Percentiles rank a stretch among this genome's conserved stretches.
These are phyloP conservation scores for Coemansia sp. DNA, from an alignment of 192 early-diverging fungal species.

Conservation along the genomic window DNA sequence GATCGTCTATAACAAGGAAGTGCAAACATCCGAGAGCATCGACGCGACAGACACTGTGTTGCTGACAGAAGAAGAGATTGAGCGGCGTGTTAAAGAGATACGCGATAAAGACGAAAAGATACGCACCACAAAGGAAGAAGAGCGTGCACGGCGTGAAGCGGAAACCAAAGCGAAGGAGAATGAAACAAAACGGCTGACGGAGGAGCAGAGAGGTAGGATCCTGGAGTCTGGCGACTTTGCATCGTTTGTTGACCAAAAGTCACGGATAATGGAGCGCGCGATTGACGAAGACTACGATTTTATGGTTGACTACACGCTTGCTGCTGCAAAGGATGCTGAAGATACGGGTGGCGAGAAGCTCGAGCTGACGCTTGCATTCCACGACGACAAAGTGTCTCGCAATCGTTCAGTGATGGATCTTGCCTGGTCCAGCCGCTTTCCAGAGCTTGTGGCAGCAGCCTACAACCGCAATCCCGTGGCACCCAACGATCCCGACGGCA, in stretches of 20 bases:
- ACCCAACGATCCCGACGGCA: constrained; percentile 88
- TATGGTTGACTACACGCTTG: constrained; percentile 90
- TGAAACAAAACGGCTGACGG: constrained; percentile 68
- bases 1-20: constrained; percentile 88
- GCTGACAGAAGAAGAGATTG: constrained; percentile 48
- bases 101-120: constrained; percentile 49
- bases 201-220: constrained; percentile 81
- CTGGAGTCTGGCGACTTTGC: constrained; percentile 72
- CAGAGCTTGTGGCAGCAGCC: constrained; percentile 83
- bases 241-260: constrained; percentile 83
- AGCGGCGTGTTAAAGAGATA: constrained; percentile 45
- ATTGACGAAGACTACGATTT: constrained; percentile 87
- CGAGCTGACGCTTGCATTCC: constrained; percentile 70
- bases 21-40: constrained; percentile 63
- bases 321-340: constrained; percentile 42
- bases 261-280: constrained; percentile 87
- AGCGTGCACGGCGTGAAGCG: constrained; percentile 60
- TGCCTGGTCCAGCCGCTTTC: constrained; percentile 86
- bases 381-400: constrained; percentile 81
- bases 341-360: constrained; percentile 67
- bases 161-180: constrained; percentile 63
- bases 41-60: constrained; percentile 27
- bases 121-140: constrained; percentile 32
- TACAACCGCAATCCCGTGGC: constrained; percentile 91
- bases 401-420: constrained; percentile 91